phyloP scores from a whole-genome alignment of 164 flowering plant species.

The Echeveria elegans region DNA sequence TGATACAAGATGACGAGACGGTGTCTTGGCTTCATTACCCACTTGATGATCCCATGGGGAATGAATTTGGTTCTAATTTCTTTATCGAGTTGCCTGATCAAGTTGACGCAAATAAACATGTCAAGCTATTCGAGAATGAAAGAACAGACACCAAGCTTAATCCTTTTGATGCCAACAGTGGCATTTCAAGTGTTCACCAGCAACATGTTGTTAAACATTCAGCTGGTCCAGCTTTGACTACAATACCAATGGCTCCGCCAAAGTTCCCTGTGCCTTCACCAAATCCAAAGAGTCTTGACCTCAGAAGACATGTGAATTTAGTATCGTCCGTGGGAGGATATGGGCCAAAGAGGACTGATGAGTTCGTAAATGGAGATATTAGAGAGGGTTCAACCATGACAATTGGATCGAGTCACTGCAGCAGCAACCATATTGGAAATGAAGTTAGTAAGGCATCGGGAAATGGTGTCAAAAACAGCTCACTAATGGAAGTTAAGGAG shows the following conservation, averaged over 20 bases:
- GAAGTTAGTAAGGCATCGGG: slow-evolving; percentile 35
- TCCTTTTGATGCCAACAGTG: slow-evolving; percentile 10
- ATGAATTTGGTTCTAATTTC: slow-evolving; percentile 37
- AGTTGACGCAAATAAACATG: slow-evolving; percentile 17
- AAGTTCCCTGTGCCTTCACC: slow-evolving; percentile 18
- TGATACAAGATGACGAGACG: slow-evolving; percentile 40
- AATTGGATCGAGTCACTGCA: slow-evolving; percentile 50
- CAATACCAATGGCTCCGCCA: slow-evolving; percentile 33
- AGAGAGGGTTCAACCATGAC: slow-evolving; percentile 41
- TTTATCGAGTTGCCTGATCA: slow-evolving; percentile 33
- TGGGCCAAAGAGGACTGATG: slow-evolving; percentile 9
- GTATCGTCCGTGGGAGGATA: slow-evolving; percentile 13
- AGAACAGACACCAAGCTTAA: slow-evolving; percentile 10
- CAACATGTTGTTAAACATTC: slow-evolving; percentile 16
- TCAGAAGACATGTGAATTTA: slow-evolving; percentile 12
- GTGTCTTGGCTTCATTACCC: slow-evolving; percentile 48
- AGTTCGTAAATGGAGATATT: slow-evolving; percentile 15
- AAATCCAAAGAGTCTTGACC: slow-evolving; percentile 6
- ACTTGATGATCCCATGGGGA: slow-evolving; percentile 38
- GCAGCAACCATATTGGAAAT: slow-evolving; percentile 41
- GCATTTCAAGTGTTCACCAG: slow-evolving; percentile 10
- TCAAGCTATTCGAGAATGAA: slow-evolving; percentile 15
- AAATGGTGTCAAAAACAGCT: slow-evolving; percentile 17
- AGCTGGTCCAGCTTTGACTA: slow-evolving; percentile 8
- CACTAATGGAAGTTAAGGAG: slow-evolving; percentile 17